Base-by-base conservation (phyloP, 1,284 basidiomycete genomes). In the Exobasidium cylindrosporum region DNA sequence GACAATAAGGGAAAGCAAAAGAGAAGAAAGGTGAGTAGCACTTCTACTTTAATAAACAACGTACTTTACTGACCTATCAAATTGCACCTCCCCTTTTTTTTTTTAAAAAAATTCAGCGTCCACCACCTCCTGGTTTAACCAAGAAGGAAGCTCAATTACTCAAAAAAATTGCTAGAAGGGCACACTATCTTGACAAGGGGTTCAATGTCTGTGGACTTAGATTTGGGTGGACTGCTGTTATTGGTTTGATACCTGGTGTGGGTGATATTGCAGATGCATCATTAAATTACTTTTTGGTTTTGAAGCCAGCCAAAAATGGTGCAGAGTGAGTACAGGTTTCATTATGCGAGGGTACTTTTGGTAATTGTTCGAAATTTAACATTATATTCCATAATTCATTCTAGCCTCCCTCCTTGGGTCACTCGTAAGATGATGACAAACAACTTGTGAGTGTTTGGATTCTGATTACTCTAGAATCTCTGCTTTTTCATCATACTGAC, bases 171-270 rank as follows among this genome's bases (percentile, higher is more conserved):
- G 65, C 68, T 77, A 83, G 84, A 57, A 84, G 93, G 6, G 93
- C 94, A 0, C 92, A 93, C 77, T 87, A 89, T 76, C 88, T 97
- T 60, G 94, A 97, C 83, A 94, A 92, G 81, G 89, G 91, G 5
- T 90, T 97, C 83, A 83, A 80, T 53, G 59, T 97, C 10, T 91
- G 88, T 70, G 92, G 93, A 1, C 81, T 96, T 64, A 86, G 87
- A 7, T 92, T 96, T 66, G 93, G 94, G 3, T 95, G 88, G 88
- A 83, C 83, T n/a, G 62, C 72, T 57, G 52, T 76, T 55, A 67
- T 72, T 83, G 89, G 88, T 0, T 83, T 91, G n/a, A 81, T 92
- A 30, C 91, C 90, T 5, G 82, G 86, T 31, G 84, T 85, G 0
- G 91, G 90, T 28, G 88, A 91, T 69, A 80, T 86, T 35, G 83